Conservation (phyloP, 495 filamentous ascomycete species). For the Geoglossum glabrum region DNA sequence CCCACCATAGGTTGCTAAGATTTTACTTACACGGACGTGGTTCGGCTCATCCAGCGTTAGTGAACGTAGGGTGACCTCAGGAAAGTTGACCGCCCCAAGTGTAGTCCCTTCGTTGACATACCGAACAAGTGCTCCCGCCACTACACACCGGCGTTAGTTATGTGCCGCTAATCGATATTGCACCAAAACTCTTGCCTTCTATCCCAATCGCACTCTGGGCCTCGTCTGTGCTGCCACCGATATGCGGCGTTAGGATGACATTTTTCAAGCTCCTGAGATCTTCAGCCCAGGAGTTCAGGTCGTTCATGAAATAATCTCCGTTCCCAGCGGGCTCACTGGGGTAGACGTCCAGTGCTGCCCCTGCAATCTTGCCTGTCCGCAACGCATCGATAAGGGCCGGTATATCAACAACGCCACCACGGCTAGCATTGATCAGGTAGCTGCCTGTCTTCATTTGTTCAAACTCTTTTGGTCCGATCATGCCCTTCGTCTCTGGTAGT, state of each 20-base stretch:
- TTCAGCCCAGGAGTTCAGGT: slow-evolving; percentile 71
- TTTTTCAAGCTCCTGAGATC: slow-evolving; percentile 77
- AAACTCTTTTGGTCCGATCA: slow-evolving; percentile 63
- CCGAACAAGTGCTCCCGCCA: slow-evolving; percentile 62
- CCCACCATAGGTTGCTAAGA: background rate
- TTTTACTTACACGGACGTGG: slow-evolving; percentile 47
- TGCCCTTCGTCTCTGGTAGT: slow-evolving; percentile 70
- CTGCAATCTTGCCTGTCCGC: slow-evolving; percentile 73
- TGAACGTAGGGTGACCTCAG: slow-evolving; percentile 73
- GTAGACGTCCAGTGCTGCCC: slow-evolving; percentile 90
- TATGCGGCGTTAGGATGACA: slow-evolving; percentile 87
- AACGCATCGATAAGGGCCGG: slow-evolving; percentile 77
- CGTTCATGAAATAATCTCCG: slow-evolving; percentile 77
- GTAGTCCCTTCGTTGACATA: slow-evolving; percentile 91
- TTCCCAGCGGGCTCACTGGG: slow-evolving; percentile 86
- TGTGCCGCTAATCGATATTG: background rate
- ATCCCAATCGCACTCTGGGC: slow-evolving; percentile 91
- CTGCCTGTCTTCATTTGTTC: slow-evolving; percentile 78
- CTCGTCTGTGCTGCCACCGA: slow-evolving; percentile 94
- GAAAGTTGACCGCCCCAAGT: slow-evolving; percentile 83
- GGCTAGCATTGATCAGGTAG: slow-evolving; percentile 90
- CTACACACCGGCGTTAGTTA: slow-evolving; percentile 18
- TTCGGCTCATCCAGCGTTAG: slow-evolving; percentile 73
- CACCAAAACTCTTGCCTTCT: slow-evolving; percentile 29
- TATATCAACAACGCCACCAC: slow-evolving; percentile 86